Evolutionary conservation across 108 stramenopile genomes (phyloP).

Genomic region (Cylindrotheca fusiformis): DNA sequence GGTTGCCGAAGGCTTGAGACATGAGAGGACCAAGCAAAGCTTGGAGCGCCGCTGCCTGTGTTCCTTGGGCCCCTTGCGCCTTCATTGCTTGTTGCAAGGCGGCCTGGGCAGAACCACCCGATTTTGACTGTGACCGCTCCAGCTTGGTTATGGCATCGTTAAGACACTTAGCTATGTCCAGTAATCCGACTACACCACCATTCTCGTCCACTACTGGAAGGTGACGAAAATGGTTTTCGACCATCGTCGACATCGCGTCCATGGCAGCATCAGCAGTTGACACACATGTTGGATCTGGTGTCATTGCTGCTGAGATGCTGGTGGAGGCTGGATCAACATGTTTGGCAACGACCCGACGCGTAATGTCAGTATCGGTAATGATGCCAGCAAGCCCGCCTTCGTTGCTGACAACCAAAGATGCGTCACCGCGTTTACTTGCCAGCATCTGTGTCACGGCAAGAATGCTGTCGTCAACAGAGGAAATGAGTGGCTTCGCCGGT

Average conservation of each 20-base stretch:
- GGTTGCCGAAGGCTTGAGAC: too few species aligned
- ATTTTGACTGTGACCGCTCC: slow-evolving; percentile 56
- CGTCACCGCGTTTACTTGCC: slow-evolving; percentile 66
- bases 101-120: slow-evolving; percentile 38
- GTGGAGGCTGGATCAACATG: slow-evolving; percentile 54
- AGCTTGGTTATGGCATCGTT: slow-evolving; percentile 90
- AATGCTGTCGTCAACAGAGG: slow-evolving; percentile 33
- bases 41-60: slow-evolving; percentile 52
- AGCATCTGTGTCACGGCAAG: slow-evolving; percentile 57
- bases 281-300: slow-evolving; percentile 84
- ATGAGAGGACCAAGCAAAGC: slow-evolving; percentile 53
- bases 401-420: slow-evolving; percentile 55
- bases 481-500: slow-evolving; percentile 61
- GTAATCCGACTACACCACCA: slow-evolving; percentile 80
- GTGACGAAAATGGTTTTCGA: slow-evolving; percentile 92
- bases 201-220: slow-evolving; percentile 81
- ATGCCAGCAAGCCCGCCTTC: slow-evolving; percentile 69
- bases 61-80: too few species aligned
- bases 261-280: slow-evolving; percentile 75
- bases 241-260: slow-evolving; percentile 92
- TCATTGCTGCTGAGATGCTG: slow-evolving; percentile 75
- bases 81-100: slow-evolving; percentile 48
- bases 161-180: slow-evolving; percentile 93
- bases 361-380: slow-evolving; percentile 85
- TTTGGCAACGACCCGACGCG: slow-evolving; percentile 81